Evolutionary conservation across 345 rosid genomes (phyloP).

Genomic region (Lumnitzera littorea): DNA sequence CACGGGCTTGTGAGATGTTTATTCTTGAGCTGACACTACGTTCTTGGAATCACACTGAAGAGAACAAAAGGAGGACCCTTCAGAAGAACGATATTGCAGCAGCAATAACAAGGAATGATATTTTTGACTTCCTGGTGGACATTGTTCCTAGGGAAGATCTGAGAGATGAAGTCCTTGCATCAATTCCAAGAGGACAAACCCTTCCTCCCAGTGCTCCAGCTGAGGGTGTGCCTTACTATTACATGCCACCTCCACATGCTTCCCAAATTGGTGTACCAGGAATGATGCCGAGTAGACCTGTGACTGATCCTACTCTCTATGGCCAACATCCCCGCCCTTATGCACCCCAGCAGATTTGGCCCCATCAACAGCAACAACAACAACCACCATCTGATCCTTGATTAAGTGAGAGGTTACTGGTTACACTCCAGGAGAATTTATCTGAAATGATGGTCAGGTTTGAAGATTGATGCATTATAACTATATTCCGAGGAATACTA

Average conservation of each 20-base stretch:
- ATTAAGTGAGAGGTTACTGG: no score
- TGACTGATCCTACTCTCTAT: not conserved
- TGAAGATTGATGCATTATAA: no score
- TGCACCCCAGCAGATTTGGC: conserved; percentile 1
- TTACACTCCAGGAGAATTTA: no score
- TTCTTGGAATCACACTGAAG: conserved; percentile 29
- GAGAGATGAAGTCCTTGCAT: not conserved
- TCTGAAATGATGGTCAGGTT: no score
- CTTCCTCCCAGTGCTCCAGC: not conserved
- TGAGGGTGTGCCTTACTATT: not conserved
- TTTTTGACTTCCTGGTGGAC: conserved; percentile 1
- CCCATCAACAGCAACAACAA: not conserved
- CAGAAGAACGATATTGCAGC: conserved; percentile 30
- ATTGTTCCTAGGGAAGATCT: conserved; percentile 3
- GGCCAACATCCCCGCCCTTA: conserved; percentile 2
- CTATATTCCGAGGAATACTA: no score
- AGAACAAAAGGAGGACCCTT: conserved; percentile 24
- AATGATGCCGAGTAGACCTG: not conserved
- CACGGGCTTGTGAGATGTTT: conserved; percentile 1
- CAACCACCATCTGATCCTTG: not conserved
- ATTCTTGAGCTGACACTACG: conserved; percentile 24
- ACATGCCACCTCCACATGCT: not conserved
- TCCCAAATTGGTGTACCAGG: not conserved
- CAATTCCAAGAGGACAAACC: not conserved
- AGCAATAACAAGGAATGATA: conserved; percentile 6